Conservation (phyloP, 768 basidiomycete genomes). For the Boletus subparvulus region DNA sequence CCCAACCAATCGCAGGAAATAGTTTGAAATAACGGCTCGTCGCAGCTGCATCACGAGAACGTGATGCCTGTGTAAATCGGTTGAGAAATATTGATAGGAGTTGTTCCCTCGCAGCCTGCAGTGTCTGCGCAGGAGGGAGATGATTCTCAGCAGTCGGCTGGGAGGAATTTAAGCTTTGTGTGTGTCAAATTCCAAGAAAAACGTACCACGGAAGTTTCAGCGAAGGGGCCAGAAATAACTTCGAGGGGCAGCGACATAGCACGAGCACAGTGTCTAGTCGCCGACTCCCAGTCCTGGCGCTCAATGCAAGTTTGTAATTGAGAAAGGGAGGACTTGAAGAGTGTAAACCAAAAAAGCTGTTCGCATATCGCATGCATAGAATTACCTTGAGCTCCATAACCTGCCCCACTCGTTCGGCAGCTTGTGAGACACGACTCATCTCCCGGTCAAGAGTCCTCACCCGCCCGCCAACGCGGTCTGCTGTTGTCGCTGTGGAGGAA, state of each 20-base stretch:
- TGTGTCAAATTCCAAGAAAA: neutral
- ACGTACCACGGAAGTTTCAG: conserved; percentile 82
- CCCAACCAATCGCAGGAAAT: conserved; percentile 94
- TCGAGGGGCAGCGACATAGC: conserved; percentile 83
- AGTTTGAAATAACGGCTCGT: conserved; percentile 96
- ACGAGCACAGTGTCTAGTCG: conserved; percentile 84
- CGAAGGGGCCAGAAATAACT: conserved; percentile 81
- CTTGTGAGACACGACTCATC: conserved; percentile 86
- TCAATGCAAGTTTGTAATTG: conserved; percentile 64
- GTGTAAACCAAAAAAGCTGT: conserved; percentile 20
- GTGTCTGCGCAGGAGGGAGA: conserved; percentile 79
- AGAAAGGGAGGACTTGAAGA: conserved; percentile 60
- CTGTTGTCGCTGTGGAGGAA: conserved; percentile 71
- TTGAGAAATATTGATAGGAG: conserved; percentile 74
- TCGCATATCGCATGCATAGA: conserved; percentile 13
- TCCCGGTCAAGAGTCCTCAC: conserved; percentile 90
- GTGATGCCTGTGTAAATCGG: conserved; percentile 83
- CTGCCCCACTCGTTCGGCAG: conserved; percentile 87
- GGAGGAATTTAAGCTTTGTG: neutral
- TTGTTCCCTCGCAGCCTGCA: conserved; percentile 69
- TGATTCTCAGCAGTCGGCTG: conserved; percentile 92
- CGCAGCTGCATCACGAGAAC: conserved; percentile 75
- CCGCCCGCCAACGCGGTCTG: conserved; percentile 87
- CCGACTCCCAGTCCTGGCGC: conserved; percentile 91
- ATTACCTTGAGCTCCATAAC: conserved; percentile 93